Evolutionary conservation across 345 rosid genomes (phyloP), one percentile per base, ranked within the genome.

Genomic region (Crucihimalaya himalaica): DNA sequence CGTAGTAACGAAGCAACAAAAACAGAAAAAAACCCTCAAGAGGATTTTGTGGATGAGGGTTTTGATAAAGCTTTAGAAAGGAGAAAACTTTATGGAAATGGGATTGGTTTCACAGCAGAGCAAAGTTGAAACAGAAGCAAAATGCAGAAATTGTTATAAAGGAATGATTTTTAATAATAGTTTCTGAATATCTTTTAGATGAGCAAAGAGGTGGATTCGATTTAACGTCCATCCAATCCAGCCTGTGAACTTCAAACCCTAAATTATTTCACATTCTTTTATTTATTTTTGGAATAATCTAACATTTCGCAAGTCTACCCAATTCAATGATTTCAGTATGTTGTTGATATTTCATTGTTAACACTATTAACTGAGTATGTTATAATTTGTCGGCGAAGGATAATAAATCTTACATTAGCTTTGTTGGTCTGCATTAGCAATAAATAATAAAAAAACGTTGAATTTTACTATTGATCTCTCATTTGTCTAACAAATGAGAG

Each of bases 171-270:
- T 23, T 60, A 75, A 67, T 61, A 43, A 23, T 60, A 60, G 72
- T 32, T 27, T 48, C 45, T 6, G 3, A 42, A 31, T 39, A 51
- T n/a, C 4, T 67, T 43, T 43, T 46, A 66, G 45, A 74, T 74
- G 14, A 68, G 61, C 66, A 21, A 27, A 55, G 75, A 68, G 65
- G 56, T 76, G 75, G 65, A 76, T 54, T 70, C 58, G 25, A 18
- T 39, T 77, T 69, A 66, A 66, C 81, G 28, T 51, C 68, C 72
- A 77, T 71, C 63, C 50, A 63, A 27, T 71, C 72, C 80, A 77
- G 72, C 72, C 80, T 77, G 77, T 39, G 77, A 50, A 39, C 28
- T 71, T 77, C 80, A 65, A 65, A 34, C 51, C 69, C 68, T 55
- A 37, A 27, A 63, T 69, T 18, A 70, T 63, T 70, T 53, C 29